Percentiles rank a stretch among this genome's conserved stretches.
Conservation (phyloP, 192 early-diverging fungal genomes). For the Umbelopsis sp. region DNA sequence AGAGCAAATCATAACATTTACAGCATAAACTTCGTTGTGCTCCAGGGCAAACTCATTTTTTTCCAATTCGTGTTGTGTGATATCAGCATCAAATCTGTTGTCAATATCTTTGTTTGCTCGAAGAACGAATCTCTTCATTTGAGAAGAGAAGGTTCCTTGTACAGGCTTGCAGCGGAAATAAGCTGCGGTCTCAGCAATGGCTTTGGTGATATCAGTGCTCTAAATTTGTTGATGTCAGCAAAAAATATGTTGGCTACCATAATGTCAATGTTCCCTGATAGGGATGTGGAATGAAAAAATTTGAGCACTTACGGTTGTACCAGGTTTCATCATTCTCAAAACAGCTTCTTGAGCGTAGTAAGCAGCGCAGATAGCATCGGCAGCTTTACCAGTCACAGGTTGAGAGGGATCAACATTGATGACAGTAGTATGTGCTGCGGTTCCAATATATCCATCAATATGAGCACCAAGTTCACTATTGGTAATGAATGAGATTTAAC, state of each 20-base stretch:
- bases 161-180: slow-evolving; percentile 72
- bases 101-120: slow-evolving; percentile 63
- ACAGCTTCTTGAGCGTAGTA: slow-evolving; percentile 83
- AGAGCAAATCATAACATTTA: slow-evolving; percentile 71
- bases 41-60: slow-evolving; percentile 69
- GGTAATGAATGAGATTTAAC: not conserved
- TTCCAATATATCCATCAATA: slow-evolving; percentile 88
- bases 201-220: slow-evolving; percentile 58
- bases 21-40: slow-evolving; percentile 71
- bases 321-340: slow-evolving; percentile 77
- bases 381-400: slow-evolving; percentile 52
- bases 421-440: slow-evolving; percentile 81
- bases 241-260: not conserved
- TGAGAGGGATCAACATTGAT: slow-evolving; percentile 63
- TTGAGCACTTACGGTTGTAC: slow-evolving; percentile 48
- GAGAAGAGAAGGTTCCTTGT: slow-evolving; percentile 64
- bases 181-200: slow-evolving; percentile 59
- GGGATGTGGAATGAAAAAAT: not conserved
- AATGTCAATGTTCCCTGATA: not conserved
- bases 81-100: slow-evolving; percentile 62
- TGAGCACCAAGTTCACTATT: slow-evolving; percentile 83
- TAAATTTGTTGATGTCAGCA: slow-evolving; percentile 1
- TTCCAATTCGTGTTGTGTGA: slow-evolving; percentile 40
- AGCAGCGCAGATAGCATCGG: slow-evolving; percentile 64
- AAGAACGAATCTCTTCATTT: slow-evolving; percentile 77